Evolutionary conservation across 257 asterid genomes (phyloP).

Genomic region (Misopates orontium): DNA sequence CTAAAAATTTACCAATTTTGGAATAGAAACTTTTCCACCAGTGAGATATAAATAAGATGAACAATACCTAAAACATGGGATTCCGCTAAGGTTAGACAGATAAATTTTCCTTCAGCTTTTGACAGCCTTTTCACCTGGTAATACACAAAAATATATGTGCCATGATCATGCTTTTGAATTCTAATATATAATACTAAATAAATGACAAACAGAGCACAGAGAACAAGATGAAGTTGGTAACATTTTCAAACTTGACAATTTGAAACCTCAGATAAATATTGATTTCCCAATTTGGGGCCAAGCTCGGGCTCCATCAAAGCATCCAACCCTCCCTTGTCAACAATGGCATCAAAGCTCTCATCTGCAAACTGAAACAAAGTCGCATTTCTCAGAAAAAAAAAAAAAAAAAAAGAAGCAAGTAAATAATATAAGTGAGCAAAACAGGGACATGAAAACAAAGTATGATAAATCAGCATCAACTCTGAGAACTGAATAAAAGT

Average conservation of each 20-base stretch:
- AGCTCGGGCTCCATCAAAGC: conserved; percentile 96
- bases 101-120: conserved; percentile 68
- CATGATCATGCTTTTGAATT: conserved; percentile 22
- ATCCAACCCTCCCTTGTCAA: conserved; percentile 99
- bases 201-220: not conserved
- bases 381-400: conserved; percentile 23
- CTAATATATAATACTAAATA: conserved; percentile 13
- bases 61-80: conserved; percentile 81
- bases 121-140: conserved; percentile 82
- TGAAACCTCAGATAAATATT: conserved; percentile 78
- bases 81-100: conserved; percentile 94
- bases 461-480: not conserved
- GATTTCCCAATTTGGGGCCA: conserved; percentile 70
- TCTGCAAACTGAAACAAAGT: conserved; percentile 52
- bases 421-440: conserved; percentile 14
- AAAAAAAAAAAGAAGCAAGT: conserved; percentile 11
- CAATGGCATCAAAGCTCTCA: conserved; percentile 64
- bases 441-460: not conserved
- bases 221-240: conserved; percentile 7
- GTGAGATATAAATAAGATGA: conserved; percentile 19
- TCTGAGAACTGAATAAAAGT: too few relatives aligned
- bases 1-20: not conserved
- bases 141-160: conserved; percentile 15
- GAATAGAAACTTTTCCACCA: not conserved
- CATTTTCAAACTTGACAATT: conserved; percentile 22